Conservation (phyloP, 306 rosid species). For the Citrullus amarus region DNA sequence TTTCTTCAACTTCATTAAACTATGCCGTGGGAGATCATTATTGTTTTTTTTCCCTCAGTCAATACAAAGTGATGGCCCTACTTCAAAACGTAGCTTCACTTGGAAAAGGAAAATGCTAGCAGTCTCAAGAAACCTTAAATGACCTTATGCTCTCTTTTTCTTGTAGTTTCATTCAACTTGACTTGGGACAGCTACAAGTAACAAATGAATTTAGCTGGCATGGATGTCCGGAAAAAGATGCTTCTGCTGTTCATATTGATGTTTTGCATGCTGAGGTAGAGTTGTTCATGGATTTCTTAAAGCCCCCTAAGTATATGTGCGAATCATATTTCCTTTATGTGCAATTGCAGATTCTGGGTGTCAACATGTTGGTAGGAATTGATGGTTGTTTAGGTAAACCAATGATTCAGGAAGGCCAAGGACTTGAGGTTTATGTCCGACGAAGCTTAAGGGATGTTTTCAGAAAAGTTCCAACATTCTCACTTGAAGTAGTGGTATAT, state of each 20-base stretch:
- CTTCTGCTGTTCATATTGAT: slow-evolving; percentile 86
- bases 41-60: neutral
- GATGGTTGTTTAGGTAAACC: slow-evolving; percentile 75
- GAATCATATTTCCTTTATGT: neutral
- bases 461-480: slow-evolving; percentile 81
- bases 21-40: neutral
- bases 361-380: slow-evolving; percentile 88
- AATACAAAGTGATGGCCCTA: neutral
- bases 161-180: slow-evolving; percentile 96
- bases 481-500: slow-evolving; percentile 82
- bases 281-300: neutral
- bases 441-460: slow-evolving; percentile 97
- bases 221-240: slow-evolving; percentile 73
- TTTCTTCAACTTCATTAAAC: neutral
- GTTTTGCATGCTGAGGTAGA: slow-evolving; percentile 84
- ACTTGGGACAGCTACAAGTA: slow-evolving; percentile 71
- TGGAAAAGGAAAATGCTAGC: neutral
- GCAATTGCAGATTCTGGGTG: slow-evolving; percentile 63
- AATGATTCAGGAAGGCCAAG: slow-evolving; percentile 85
- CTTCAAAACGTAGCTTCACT: neutral
- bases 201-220: slow-evolving; percentile 84
- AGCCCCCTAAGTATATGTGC: neutral
- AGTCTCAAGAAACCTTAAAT: neutral
- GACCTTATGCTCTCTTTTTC: neutral
- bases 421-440: slow-evolving; percentile 69